Percentiles rank a stretch among this genome's conserved stretches.
Conservation (phyloP, 2,329 filamentous ascomycete species). For the Hymenoscyphus albidus region DNA sequence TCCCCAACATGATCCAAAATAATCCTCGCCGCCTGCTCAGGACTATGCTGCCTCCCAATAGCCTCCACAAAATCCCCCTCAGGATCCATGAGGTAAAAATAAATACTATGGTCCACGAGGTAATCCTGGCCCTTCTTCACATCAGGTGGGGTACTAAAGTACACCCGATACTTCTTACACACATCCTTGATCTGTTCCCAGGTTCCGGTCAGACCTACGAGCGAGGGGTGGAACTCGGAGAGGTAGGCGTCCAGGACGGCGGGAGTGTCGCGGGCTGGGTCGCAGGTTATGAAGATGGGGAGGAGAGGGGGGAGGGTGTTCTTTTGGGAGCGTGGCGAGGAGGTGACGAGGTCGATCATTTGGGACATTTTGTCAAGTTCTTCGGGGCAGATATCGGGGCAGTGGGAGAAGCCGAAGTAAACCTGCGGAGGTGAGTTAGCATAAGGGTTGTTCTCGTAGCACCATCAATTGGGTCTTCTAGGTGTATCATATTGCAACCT, state of each 20-base stretch:
- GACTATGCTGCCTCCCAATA: slow-evolving; percentile 89
- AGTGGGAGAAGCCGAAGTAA: slow-evolving; percentile 98
- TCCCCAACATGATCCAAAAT: slow-evolving; percentile 84
- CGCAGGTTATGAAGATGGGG: slow-evolving; percentile 89
- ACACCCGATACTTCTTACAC: slow-evolving; percentile 94
- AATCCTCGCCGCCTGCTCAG: slow-evolving; percentile 76
- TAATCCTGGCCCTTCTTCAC: slow-evolving; percentile 95
- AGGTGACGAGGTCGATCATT: slow-evolving; percentile 71
- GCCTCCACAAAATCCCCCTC: slow-evolving; percentile 98
- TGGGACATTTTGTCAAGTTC: slow-evolving; percentile 99
- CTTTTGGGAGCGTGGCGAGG: slow-evolving; percentile 38
- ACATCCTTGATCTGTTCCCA: slow-evolving; percentile 92
- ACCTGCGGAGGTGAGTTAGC: slow-evolving; percentile 50
- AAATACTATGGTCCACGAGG: slow-evolving; percentile 96
- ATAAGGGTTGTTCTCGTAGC: not conserved
- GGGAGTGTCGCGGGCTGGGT: slow-evolving; percentile 86
- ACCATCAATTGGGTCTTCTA: not conserved
- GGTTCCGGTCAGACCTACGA: slow-evolving; percentile 86
- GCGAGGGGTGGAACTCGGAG: slow-evolving; percentile 79
- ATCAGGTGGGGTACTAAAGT: slow-evolving; percentile 87
- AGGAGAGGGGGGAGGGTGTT: slow-evolving; percentile 49
- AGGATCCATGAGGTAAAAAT: slow-evolving; percentile 99
- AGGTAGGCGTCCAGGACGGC: slow-evolving; percentile 82
- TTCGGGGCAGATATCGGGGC: slow-evolving; percentile 97
- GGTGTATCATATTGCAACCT: too few relatives aligned